A percentile compares a stretch with the other conserved stretches of the same genome.
These are phyloP conservation scores for Chaetothyriales sp. DNA, from an alignment of 2,329 filamentous ascomycete genomes.

Conservation along the genomic window DNA sequence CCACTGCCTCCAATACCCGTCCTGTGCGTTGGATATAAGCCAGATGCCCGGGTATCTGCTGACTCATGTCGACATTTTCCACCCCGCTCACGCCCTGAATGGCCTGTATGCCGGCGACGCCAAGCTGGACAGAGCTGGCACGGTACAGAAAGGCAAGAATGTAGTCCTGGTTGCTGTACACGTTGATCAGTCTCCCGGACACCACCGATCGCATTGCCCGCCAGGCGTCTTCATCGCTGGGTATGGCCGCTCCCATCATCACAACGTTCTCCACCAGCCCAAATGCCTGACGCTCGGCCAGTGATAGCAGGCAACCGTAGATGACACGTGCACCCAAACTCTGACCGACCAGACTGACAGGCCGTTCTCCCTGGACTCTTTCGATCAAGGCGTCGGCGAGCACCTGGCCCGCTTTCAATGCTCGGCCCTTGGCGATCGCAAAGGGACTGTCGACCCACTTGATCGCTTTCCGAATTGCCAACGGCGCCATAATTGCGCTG, in stretches of 20 bases:
- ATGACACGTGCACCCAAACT: constrained; percentile 59
- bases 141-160: constrained; percentile 71
- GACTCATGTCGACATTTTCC: constrained; percentile 39
- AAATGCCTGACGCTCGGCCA: constrained; percentile 59
- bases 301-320: constrained; percentile 54
- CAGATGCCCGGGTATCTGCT: constrained; percentile 36
- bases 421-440: constrained; percentile 49
- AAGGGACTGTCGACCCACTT: constrained; percentile 59
- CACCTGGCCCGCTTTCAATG: constrained; percentile 56
- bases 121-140: constrained; percentile 56
- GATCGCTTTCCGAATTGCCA: constrained; percentile 43
- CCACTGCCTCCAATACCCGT: constrained; percentile 36
- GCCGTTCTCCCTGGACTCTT: constrained; percentile 56
- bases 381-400: constrained; percentile 62
- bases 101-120: constrained; percentile 59
- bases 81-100: constrained; percentile 52
- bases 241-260: constrained; percentile 57
- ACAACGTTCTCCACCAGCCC: constrained; percentile 63
- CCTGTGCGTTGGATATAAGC: constrained; percentile 38
- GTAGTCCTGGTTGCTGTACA: constrained; percentile 66
- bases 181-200: constrained; percentile 59
- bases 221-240: constrained; percentile 53
- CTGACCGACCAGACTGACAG: constrained; percentile 57
- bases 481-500: constrained; percentile 37
- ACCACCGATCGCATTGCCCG: constrained; percentile 55